Base-by-base conservation (phyloP, 2,329 filamentous ascomycete genomes). In the Ophiocordyceps unilateralis region DNA sequence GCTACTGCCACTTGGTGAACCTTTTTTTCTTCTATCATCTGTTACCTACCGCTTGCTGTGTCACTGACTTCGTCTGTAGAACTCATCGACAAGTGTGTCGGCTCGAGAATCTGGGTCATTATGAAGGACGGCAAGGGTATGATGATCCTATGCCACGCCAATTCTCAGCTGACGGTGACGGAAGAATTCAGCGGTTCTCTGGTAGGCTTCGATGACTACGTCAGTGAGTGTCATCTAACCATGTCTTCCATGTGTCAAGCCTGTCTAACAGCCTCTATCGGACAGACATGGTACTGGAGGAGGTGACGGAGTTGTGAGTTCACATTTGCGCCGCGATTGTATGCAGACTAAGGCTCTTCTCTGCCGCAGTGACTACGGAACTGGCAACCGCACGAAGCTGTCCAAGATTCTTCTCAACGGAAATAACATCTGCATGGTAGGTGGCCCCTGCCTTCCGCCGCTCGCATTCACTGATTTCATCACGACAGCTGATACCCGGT, bases 381-480 rank as follows among this genome's bases (percentile, higher is more conserved):
- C 80, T 5, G 89, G 89, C 47, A 78, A 82, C 53, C 81, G 89
- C 62, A 83, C 79, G 39, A 93, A 93, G 62, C 75, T 98, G 36
- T 75, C 87, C 42, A 96, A 96, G 70, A 94, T 98, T 47, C 66
- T 98, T 37, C 68, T 98, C 34, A 98, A 98, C 56, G 91, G 91
- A 45, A 98, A 98, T 67, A 96, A 96, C 57, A 86, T 98, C 50
- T 96, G 89, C 83, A 98, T 98, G 91, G 91, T 94, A 73, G 44
- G 70, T 15, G 34, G 5, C 34, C n/a, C 17, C n/a, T 12, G n/a
- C 11, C 15, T 6, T 19, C 11, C 5, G 14, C 20, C 2, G 5
- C 5, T 23, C 10, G 8, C 8, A 5, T 22, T 9, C 2, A 12
- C 26, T 32, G 9, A 46, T 57, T 19, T 28, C 21, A 17, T 17